Evolutionary conservation across 176 grass and related monocot species (phyloP), one percentile per base, ranked within the genome.

Genomic region (Aegilops longissima): DNA sequence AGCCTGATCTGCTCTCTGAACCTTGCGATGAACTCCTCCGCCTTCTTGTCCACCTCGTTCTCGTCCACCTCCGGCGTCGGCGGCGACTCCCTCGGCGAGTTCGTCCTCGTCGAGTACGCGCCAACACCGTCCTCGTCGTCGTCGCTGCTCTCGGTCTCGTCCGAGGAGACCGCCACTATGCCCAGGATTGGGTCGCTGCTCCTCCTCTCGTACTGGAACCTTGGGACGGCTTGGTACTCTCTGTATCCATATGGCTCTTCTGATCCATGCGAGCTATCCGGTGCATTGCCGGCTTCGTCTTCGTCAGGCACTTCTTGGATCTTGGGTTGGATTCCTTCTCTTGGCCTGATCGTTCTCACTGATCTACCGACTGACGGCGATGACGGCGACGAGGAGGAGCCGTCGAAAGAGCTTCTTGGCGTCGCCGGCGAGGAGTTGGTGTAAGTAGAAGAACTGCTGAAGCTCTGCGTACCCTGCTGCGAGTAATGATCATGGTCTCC

Each of bases 1-100:
- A 88, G 79, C 56, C 97, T 89, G 73, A 99, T 99, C 80, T 96
- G 94, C 76, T 99, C 97, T 78, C 94, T 96, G 88, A 99, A 99
- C 84, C 87, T 88, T 21, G 94, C 89, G 34, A 95, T 95, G 85
- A 93, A 98, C 52, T 98, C 95, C 59, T 94, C 95, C 1, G 96
- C 96, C 82, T 98, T 98, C 88, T 91, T 98, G 66, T 98, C 97
- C 52, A 99, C 97, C 80, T 99, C 97, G 63, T 96, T 96, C 85
- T 82, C 88, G 38, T 93, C 81, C n/a, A 88, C 79, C 82, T 87
- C 90, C 70, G 89, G 78, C 61, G 70, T 44, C 38, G 89, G 35
- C 21, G 89, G 35, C 45, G 79, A 83, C 59, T 90, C 72, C 80
- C 31, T 82, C 71, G 86, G 82, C 59, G 86, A 87, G 66, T 76